These are phyloP conservation scores for Solanum chiquidenum DNA, from an alignment of 257 asterid species.

Conservation along the genomic window DNA sequence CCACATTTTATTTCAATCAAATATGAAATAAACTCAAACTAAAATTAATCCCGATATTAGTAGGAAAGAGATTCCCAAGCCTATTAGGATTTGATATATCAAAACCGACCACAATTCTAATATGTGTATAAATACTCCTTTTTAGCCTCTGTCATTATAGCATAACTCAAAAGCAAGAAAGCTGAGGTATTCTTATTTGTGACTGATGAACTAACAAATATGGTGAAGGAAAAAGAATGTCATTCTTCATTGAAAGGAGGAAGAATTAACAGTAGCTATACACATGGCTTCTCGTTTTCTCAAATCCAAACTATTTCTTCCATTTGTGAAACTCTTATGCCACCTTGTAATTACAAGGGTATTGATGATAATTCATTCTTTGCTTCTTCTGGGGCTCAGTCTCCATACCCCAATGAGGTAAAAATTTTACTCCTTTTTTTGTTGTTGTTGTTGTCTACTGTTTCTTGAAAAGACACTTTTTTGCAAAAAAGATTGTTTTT, in stretches of 20 bases:
- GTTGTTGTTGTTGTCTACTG: background rate
- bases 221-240: slow-evolving; percentile 5
- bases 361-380: slow-evolving; percentile 10
- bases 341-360: slow-evolving; percentile 19
- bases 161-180: background rate
- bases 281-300: slow-evolving; percentile 65
- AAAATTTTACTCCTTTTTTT: background rate
- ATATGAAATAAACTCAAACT: too few relatives aligned
- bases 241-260: slow-evolving; percentile 43
- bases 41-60: too few relatives aligned
- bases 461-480: background rate
- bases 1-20: too few relatives aligned
- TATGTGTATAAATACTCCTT: background rate
- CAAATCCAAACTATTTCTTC: slow-evolving; percentile 66
- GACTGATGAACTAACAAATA: background rate
- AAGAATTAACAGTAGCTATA: slow-evolving; percentile 24
- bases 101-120: background rate
- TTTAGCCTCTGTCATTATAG: background rate
- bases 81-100: background rate
- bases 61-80: background rate
- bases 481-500: background rate
- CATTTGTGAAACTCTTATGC: slow-evolving; percentile 58
- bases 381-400: slow-evolving; percentile 27
- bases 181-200: background rate
- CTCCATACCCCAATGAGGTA: slow-evolving; percentile 59